phyloP scores from a whole-genome alignment of 768 basidiomycete genomes.

The Kwoniella mangroviensis region DNA sequence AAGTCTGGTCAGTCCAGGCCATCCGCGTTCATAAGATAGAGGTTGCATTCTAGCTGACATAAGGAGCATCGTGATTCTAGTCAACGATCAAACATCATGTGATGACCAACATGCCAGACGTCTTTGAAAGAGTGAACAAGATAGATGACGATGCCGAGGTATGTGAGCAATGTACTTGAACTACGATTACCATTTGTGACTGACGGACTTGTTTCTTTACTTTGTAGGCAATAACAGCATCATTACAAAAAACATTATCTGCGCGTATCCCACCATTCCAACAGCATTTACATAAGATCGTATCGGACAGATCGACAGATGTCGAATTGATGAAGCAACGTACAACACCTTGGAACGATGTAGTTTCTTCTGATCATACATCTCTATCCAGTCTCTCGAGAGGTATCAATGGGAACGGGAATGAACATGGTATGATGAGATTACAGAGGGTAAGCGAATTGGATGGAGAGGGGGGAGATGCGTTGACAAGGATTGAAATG shows the following conservation, averaged over 20 bases:
- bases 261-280: conserved; percentile 20
- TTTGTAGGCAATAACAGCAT: conserved; percentile 25
- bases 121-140: conserved; percentile 29
- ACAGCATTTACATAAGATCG: conserved; percentile 23
- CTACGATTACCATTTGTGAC: neutral
- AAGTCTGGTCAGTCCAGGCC: conserved; percentile 30
- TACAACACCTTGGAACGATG: conserved; percentile 37
- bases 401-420: neutral
- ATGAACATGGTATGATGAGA: neutral
- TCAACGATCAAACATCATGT: conserved; percentile 44
- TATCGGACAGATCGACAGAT: conserved; percentile 24
- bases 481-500: conserved; percentile 33
- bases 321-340: conserved; percentile 39
- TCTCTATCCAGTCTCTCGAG: neutral
- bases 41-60: neutral
- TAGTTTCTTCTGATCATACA: conserved; percentile 8
- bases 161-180: neutral
- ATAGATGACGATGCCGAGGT: conserved; percentile 44
- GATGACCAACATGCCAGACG: conserved; percentile 30
- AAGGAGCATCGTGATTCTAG: conserved; percentile 5
- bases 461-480: conserved; percentile 12
- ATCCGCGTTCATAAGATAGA: neutral
- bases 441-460: conserved; percentile 9
- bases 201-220: no score
- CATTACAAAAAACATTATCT: conserved; percentile 27